Evolutionary conservation across 2,329 filamentous ascomycete genomes (phyloP).

Genomic region (Atkinsonella hypoxylon): DNA sequence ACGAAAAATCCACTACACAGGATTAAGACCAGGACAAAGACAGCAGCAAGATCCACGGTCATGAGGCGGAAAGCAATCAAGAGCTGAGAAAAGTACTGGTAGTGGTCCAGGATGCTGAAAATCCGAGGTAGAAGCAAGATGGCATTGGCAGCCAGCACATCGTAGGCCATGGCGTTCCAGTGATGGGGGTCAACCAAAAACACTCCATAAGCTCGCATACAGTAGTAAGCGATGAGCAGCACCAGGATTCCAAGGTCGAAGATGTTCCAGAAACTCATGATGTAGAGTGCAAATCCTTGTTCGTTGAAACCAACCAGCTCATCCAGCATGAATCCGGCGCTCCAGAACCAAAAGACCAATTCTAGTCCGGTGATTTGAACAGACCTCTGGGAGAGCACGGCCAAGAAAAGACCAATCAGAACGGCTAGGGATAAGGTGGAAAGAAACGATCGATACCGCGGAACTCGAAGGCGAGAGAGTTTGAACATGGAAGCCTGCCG

Average conservation of each 20-base stretch:
- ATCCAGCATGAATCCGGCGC: constrained; percentile 90
- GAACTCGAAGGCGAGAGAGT: constrained; percentile 78
- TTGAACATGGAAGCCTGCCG: constrained; percentile 85
- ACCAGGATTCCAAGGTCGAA: constrained; percentile 86
- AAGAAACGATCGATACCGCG: constrained; percentile 80
- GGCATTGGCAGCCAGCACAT: constrained; percentile 84
- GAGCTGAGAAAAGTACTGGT: constrained; percentile 90
- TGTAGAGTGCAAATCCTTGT: constrained; percentile 89
- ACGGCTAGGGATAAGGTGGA: constrained; percentile 81
- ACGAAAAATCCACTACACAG: constrained; percentile 92
- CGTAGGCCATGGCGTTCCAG: constrained; percentile 78
- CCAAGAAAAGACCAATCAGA: constrained; percentile 72
- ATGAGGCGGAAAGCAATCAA: constrained; percentile 90
- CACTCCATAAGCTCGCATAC: constrained; percentile 77
- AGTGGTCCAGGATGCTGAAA: constrained; percentile 88
- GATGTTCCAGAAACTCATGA: constrained; percentile 96
- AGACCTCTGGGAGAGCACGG: constrained; percentile 66
- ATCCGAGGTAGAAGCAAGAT: constrained; percentile 82
- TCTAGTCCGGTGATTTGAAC: constrained; percentile 74
- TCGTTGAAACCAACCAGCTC: constrained; percentile 94
- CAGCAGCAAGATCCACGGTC: constrained; percentile 77
- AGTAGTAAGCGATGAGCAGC: constrained; percentile 79
- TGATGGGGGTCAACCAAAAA: constrained; percentile 64
- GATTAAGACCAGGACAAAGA: constrained; percentile 74
- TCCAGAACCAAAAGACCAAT: constrained; percentile 95